Evolutionary conservation across 2,329 filamentous ascomycete species (phyloP), one percentile per base, ranked within the genome.

Genomic region (Ambrosiella beaveri): DNA sequence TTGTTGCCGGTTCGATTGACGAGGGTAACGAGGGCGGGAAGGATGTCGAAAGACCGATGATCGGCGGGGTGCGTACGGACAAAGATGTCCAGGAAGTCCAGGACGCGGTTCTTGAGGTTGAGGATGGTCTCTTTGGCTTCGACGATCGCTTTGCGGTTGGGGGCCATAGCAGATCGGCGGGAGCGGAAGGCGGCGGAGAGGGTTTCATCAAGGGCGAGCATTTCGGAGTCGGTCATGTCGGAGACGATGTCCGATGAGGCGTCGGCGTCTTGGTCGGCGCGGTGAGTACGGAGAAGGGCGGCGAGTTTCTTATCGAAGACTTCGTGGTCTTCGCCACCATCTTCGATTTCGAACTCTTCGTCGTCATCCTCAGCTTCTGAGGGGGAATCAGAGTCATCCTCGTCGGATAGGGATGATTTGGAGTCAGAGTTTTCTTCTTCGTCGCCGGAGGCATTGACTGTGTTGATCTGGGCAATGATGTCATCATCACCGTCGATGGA

Each of bases 181-280:
- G 90, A 83, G 63, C 83, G 82, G 75, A 97, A 94, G 62, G 96
- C 88, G 62, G 87, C 86, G 55, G 83, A 81, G 3, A 98, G 80
- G 66, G 91, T 85, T 9, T 79, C 79, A 65, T 97, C 91, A 13
- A 97, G 74, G 2, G 83, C 83, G 71, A 95, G 83, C 93, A 97
- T 97, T 67, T 95, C 85, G 15, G 91, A 89, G 70, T 97, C 91
- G 61, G 88, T 85, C 89, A 98, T 95, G 69, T 95, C 88, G 2
- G 79, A 82, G 61, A 85, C 85, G 8, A 78, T 78, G 37, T 81
- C 81, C 1, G 75, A 78, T 0, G 74, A 74, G 1, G 76, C 77
- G 1, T 76, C 73, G 13, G 70, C 71, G 61, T 82, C 78, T 57
- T 82, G 78, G 66, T 84, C 79, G 19, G 81, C 71, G 7, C 74